Base-by-base conservation (phyloP, 1,284 basidiomycete genomes). In the Rhodotorula sp. region DNA sequence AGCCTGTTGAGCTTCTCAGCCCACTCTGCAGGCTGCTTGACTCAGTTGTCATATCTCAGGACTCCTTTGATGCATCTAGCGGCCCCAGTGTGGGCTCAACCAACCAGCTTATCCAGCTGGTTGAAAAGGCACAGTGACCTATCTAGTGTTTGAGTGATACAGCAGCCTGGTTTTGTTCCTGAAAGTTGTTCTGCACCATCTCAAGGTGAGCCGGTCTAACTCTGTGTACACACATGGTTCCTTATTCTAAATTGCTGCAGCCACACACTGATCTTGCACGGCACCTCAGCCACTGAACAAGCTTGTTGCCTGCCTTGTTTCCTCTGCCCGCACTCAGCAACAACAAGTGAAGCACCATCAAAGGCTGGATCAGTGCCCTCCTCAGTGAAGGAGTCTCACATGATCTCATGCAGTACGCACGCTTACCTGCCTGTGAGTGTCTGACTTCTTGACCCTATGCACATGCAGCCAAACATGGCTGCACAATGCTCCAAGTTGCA, bases 371-470 rank as follows among this genome's bases (percentile, higher is more conserved):
- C 52, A 71, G 74, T 4, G 81, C 80, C 0, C 74, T 83, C 5
- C 81, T 81, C 58, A 82, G 81, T n/a, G 82, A 82, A 59, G 82
- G 82, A 0, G 82, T 83, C 60, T 79, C 80, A 13, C 82, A 83
- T 64, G 82, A 83, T 17, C 76, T 83, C 25, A 79, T 82, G 58
- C 74, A 76, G 71, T 79, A n/a, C 66, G 78, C 34, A 52, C 16
- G 12, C 23, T 23, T 10, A 10, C 17, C 10, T 23, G 50, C n/a
- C 50, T 17, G 50, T 17, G 19, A 21, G 48, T 21, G 46, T n/a
- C 56, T 50, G 1, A 23, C 10, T 65, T 3, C 25, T 21, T 5
- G 41, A 42, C 59, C 46, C 5, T 45, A 21, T 16, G 17, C 2
- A 19, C 42, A 7, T 23, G 3, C 73, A 80, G 80, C 27, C 74